Percentiles rank a stretch among this genome's conserved stretches.
Conservation (phyloP, 2,329 filamentous ascomycete genomes). For the Zalaria obscura region DNA sequence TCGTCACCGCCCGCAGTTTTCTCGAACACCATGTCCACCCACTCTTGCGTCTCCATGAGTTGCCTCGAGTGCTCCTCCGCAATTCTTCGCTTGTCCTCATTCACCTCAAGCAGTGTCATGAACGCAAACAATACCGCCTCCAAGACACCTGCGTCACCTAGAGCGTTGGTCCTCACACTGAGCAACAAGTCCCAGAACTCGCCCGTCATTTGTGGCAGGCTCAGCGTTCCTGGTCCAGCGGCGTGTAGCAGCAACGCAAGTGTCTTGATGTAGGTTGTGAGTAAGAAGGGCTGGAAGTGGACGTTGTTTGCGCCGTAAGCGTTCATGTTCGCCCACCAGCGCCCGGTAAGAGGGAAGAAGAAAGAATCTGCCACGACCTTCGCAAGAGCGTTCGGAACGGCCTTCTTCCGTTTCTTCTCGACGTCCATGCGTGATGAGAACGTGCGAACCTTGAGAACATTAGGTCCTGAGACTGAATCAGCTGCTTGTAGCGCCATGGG, state of each 20-base stretch:
- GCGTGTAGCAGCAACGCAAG: conserved; percentile 72
- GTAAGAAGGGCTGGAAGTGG: conserved; percentile 59
- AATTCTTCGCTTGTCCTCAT: conserved; percentile 55
- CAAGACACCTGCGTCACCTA: conserved; percentile 42
- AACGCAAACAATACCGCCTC: conserved; percentile 67
- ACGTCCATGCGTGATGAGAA: conserved; percentile 68
- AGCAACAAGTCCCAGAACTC: conserved; percentile 80
- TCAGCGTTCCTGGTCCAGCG: conserved; percentile 62
- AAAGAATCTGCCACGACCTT: conserved; percentile 61
- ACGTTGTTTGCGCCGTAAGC: conserved; percentile 36
- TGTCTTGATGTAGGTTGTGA: conserved; percentile 74
- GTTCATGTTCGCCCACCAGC: conserved; percentile 33
- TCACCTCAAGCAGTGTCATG: conserved; percentile 69
- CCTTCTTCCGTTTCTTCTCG: conserved; percentile 42
- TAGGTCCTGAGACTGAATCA: conserved; percentile 64
- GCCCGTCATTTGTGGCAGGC: conserved; percentile 64
- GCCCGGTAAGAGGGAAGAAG: conserved; percentile 74
- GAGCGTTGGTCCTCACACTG: conserved; percentile 41
- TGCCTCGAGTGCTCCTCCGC: conserved; percentile 62
- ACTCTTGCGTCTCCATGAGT: conserved; percentile 74
- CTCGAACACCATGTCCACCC: conserved; percentile 67
- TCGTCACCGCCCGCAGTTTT: conserved; percentile 21
- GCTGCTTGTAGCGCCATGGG: conserved; percentile 73
- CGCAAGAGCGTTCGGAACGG: conserved; percentile 65
- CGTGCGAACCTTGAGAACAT: conserved; percentile 74